Conservation (phyloP, 106 monocot genomes). For the Dioscorea alata region DNA sequence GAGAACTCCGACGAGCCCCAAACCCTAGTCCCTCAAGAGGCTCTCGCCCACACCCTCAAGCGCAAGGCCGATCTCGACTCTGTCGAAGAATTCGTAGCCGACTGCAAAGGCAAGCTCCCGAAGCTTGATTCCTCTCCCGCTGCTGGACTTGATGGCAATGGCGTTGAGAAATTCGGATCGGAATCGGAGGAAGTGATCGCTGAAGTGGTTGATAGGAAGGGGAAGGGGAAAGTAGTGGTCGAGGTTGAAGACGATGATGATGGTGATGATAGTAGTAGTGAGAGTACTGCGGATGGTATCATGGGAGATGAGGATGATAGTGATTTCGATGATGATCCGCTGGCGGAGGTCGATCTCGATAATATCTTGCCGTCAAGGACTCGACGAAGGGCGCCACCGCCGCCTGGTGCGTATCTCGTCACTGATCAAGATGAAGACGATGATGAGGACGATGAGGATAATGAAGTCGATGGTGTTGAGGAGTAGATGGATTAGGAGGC, state of each 20-base stretch:
- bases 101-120: no score
- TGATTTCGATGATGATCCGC: conserved; percentile 46
- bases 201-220: conserved; percentile 24
- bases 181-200: not conserved
- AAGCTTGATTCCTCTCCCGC: no score
- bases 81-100: no score
- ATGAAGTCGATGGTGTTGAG: conserved; percentile 16
- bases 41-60: no score
- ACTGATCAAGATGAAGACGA: conserved; percentile 23
- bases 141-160: not conserved
- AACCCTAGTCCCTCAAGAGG: no score
- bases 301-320: conserved; percentile 16
- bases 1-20: no score
- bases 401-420: conserved; percentile 47
- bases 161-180: not conserved
- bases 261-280: conserved; percentile 6
- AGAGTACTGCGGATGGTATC: not conserved
- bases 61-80: no score
- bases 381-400: conserved; percentile 20
- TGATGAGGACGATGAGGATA: conserved; percentile 33
- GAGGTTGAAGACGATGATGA: not conserved
- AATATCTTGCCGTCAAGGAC: conserved; percentile 64
- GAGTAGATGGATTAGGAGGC: not conserved
- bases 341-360: conserved; percentile 57
- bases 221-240: conserved; percentile 18